Conservation (phyloP, 306 rosid genomes). For the Leucaena leucocephala region DNA sequence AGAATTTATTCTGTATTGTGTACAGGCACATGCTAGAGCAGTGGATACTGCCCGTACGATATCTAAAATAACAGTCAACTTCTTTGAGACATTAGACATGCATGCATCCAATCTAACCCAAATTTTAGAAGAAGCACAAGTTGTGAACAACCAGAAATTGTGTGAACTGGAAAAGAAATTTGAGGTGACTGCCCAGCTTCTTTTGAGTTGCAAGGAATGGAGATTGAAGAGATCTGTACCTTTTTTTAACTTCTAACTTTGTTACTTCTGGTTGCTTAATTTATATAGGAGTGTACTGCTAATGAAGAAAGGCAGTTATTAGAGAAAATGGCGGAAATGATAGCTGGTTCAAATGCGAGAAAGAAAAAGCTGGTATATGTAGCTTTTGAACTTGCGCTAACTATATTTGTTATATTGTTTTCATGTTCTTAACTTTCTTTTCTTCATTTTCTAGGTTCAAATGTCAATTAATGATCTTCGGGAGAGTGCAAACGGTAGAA, state of each 20-base stretch:
- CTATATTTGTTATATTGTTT: not conserved
- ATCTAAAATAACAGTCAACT: slow-evolving; percentile 85
- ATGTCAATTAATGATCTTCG: slow-evolving; percentile 85
- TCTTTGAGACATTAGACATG: slow-evolving; percentile 75
- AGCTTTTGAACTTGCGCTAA: slow-evolving; percentile 20
- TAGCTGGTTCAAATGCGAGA: slow-evolving; percentile 51
- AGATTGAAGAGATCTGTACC: not conserved
- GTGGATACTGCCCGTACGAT: slow-evolving; percentile 82
- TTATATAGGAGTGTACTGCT: slow-evolving; percentile 87
- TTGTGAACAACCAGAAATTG: slow-evolving; percentile 75
- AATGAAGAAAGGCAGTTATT: slow-evolving; percentile 84
- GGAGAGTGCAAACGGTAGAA: slow-evolving; percentile 87
- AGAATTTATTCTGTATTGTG: slow-evolving; percentile 25
- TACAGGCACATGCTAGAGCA: slow-evolving; percentile 94
- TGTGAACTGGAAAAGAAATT: slow-evolving; percentile 89
- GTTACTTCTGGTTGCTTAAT: slow-evolving; percentile 1
- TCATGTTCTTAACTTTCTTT: slow-evolving; percentile 3
- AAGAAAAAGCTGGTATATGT: slow-evolving; percentile 82
- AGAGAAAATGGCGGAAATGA: slow-evolving; percentile 89
- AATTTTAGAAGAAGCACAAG: slow-evolving; percentile 85
- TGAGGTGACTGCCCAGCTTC: slow-evolving; percentile 64
- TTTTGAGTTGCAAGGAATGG: slow-evolving; percentile 13
- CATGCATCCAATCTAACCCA: slow-evolving; percentile 84
- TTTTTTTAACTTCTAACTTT: slow-evolving; percentile 1
- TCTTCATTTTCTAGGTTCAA: slow-evolving; percentile 68